Percentiles rank a stretch among this genome's conserved stretches.
These are phyloP conservation scores for Pseudonitzschia pungens DNA, from an alignment of 108 stramenopile species.

Conservation along the genomic window DNA sequence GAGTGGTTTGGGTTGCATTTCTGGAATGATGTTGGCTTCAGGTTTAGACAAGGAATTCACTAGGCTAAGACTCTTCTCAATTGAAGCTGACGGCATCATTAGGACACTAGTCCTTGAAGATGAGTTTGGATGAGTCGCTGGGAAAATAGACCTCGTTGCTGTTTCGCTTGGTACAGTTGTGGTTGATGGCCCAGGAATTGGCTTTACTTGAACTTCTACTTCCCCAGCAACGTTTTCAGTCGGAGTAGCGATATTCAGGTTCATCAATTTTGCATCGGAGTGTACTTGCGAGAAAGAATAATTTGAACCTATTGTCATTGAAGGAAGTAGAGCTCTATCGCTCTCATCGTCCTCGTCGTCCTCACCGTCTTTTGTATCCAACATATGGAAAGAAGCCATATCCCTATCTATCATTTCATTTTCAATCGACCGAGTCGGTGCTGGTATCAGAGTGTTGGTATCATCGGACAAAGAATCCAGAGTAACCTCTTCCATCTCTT, in stretches of 20 bases:
- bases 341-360: not conserved
- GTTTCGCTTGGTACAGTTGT: not conserved
- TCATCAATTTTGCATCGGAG: not conserved
- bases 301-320: slow-evolving; percentile 2
- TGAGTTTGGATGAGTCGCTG: not conserved
- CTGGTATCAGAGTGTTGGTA: not conserved
- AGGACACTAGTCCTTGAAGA: not conserved
- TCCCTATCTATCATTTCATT: not conserved
- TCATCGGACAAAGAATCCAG: slow-evolving; percentile 4
- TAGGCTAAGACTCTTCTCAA: not conserved
- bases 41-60: not conserved
- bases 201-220: slow-evolving; percentile 11
- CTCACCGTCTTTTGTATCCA: too few relatives aligned
- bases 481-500: not conserved
- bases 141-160: not conserved
- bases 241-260: not conserved
- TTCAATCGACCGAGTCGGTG: not conserved
- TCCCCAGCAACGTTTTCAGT: slow-evolving; percentile 5
- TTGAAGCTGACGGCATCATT: not conserved
- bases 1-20: not conserved
- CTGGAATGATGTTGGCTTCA: not conserved
- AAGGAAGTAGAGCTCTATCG: not conserved
- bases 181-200: not conserved
- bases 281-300: slow-evolving; percentile 8
- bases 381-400: too few relatives aligned